Evolutionary conservation across 2,329 filamentous ascomycete species (phyloP).

Genomic region (Fusarium sp.): DNA sequence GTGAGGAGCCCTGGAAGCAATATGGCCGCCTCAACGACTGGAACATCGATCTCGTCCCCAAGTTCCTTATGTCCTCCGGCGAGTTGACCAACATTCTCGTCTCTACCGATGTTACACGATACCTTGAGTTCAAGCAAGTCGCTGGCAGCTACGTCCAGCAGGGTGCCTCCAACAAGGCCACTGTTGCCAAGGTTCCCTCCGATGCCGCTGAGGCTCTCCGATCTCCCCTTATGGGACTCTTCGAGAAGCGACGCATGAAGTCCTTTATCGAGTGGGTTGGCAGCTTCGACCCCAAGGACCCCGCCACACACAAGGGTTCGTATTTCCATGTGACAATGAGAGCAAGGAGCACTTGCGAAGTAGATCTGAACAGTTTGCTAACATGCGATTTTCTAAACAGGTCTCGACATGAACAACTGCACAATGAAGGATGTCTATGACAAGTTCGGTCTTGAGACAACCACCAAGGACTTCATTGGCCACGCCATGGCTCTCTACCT

Average conservation of each 20-base stretch:
- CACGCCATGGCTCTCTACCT: constrained; percentile 98
- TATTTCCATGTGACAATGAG: constrained; percentile 11
- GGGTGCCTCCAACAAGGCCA: constrained; percentile 82
- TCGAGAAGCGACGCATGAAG: constrained; percentile 98
- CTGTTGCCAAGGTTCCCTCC: constrained; percentile 95
- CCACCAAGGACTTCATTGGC: constrained; percentile 94
- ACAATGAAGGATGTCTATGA: constrained; percentile 99
- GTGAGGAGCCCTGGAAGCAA: constrained; percentile 96
- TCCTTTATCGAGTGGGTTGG: constrained; percentile 97
- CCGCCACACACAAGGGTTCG: constrained; percentile 89
- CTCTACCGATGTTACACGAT: constrained; percentile 90
- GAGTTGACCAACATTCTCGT: constrained; percentile 99
- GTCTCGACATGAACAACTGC: constrained; percentile 80
- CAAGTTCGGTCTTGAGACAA: constrained; percentile 91
- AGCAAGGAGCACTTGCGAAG: not conserved
- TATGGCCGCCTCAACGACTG: constrained; percentile 97
- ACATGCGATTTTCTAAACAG: constrained; percentile 57
- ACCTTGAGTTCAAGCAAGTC: constrained; percentile 94
- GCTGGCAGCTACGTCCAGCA: constrained; percentile 97
- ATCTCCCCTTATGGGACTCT: constrained; percentile 95
- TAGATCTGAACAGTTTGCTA: constrained; percentile 8
- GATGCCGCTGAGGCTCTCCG: constrained; percentile 90
- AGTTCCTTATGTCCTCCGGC: constrained; percentile 98
- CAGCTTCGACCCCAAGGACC: constrained; percentile 83
- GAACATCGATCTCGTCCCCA: constrained; percentile 99